Base-by-base conservation (phyloP, 1,139 yeast species). In the Geotrichum phurueaensis region DNA sequence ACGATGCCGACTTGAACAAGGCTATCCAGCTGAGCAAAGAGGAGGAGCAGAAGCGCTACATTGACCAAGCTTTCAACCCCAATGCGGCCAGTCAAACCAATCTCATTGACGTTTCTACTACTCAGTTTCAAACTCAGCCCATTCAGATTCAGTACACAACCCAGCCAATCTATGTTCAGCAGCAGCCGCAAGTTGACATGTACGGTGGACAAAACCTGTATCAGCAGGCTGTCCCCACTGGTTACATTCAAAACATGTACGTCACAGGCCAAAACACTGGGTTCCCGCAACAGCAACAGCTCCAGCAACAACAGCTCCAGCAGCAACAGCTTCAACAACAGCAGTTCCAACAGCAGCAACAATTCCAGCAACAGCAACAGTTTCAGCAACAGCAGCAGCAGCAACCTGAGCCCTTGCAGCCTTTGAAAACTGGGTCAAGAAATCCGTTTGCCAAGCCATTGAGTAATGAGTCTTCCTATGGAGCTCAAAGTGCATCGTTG, bases 21-120 rank as follows among this genome's bases (percentile, higher is more conserved):
- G 98, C 98, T 1, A 79, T 92, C 65, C 86, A 86, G 74, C 81
- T 94, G 68, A 86, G 95, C 49, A 79, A 86, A 72, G 97, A 91
- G 75, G 98, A 94, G 71, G 96, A 91, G 56, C 63, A 57, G 47
- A 64, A 66, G 63, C 72, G 67, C 51, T 73, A 67, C 33, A 25
- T 45, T n/a, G 57, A 45, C 9, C 47, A n/a, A 22, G 47, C 47
- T 7, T 39, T 39, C 20, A 39, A 39, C 47, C n/a, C 47, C 10
- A 39, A 39, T 39, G 39, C 23, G 15, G 36, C 49, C 3, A 31
- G 47, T 64, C 69, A 81, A 74, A 67, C 65, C 29, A 63, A 67
- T 58, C 60, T 69, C 59, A 66, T 69, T 63, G 71, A 39, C 18
- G 22, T 39, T n/a, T 39, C 68, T 58, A 68, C 65, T 18, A 63